Base-by-base conservation (phyloP, 768 basidiomycete genomes). In the Hypholoma fasciculare region DNA sequence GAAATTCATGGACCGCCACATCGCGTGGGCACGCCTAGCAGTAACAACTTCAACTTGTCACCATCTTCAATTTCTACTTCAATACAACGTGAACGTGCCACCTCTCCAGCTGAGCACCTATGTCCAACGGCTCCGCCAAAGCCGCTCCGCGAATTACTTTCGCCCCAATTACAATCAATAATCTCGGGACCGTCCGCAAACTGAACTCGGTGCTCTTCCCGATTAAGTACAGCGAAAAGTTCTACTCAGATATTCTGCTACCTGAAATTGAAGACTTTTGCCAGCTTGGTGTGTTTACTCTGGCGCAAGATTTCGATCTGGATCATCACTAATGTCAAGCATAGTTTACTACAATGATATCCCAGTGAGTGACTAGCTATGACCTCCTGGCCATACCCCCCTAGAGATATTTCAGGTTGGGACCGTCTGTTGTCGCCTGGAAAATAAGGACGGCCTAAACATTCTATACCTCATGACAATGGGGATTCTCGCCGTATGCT, bases 281-380 rank as follows among this genome's bases (percentile, higher is more conserved):
- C 76, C 88, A 93, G 73, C 87, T 96, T 63, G 82, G 94, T 94
- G 64, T 66, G 90, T 78, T 54, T n/a, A 44, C 58, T 61, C 56
- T 54, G 59, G 46, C 7, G 27, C 14, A 7, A 42, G 38, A 59
- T n/a, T 7, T 23, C n/a, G 26, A 40, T 52, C 7, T 44, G 50
- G 23, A 42, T 16, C 17, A 34, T 38, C 20, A 44, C 52, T 61
- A 34, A 59, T 39, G 43, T 52, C 59, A 49, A 57, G 36, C 59
- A 53, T 57, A 94, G 94, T 95, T 49, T 95, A 94, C 74, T 95
- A 89, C 75, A 95, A 94, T 76, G 94, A 96, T 75, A 79, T 96
- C 57, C 92, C 94, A 47, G 82, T 80, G 66, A 60, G 77, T 73
- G 38, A 59, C 43, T 39, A 46, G 58, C 60, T 53, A 42, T 49